These are phyloP conservation scores for Tanacetum coccineum DNA, from an alignment of 129 eudicot species.

Conservation along the genomic window DNA sequence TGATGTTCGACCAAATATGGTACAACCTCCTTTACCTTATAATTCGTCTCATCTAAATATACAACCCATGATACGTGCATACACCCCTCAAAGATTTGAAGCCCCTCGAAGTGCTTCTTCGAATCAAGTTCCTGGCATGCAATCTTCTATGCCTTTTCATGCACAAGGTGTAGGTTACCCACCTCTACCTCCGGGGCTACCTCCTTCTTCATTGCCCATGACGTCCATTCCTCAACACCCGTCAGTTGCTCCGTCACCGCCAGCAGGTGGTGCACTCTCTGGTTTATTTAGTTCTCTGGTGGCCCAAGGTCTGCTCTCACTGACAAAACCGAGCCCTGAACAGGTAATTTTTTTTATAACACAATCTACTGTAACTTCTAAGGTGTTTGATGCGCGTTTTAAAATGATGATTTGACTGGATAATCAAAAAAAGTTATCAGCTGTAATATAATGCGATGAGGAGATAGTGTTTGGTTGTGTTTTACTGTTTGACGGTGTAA, in stretches of 20 bases:
- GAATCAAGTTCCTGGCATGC: constrained; percentile 39
- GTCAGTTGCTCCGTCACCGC: constrained; percentile 37
- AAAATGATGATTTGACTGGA: too few relatives aligned
- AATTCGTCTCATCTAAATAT: constrained; percentile 8
- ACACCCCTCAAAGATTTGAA: constrained; percentile 44
- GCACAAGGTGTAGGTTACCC: constrained; percentile 40
- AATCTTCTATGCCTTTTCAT: constrained; percentile 42
- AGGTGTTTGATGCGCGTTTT: too few relatives aligned
- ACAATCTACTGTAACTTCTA: background rate
- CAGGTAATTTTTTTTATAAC: constrained; percentile 43
- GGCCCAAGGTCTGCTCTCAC: constrained; percentile 79
- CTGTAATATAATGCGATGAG: too few relatives aligned
- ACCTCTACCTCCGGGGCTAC: constrained; percentile 51
- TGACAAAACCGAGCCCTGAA: constrained; percentile 44
- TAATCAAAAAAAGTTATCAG: too few relatives aligned
- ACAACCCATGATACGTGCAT: constrained; percentile 43
- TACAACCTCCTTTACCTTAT: constrained; percentile 30
- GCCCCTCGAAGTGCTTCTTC: constrained; percentile 17
- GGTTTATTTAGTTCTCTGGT: constrained; percentile 64
- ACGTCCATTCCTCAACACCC: constrained; percentile 34
- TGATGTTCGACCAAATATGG: constrained; percentile 42
- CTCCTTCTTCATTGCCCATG: constrained; percentile 23
- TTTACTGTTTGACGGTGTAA: too few relatives aligned
- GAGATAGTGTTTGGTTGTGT: too few relatives aligned
- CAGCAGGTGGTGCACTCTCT: constrained; percentile 49